Evolutionary conservation across 306 rosid species (phyloP), one percentile per base, ranked within the genome.

Genomic region (Neltuma alba): DNA sequence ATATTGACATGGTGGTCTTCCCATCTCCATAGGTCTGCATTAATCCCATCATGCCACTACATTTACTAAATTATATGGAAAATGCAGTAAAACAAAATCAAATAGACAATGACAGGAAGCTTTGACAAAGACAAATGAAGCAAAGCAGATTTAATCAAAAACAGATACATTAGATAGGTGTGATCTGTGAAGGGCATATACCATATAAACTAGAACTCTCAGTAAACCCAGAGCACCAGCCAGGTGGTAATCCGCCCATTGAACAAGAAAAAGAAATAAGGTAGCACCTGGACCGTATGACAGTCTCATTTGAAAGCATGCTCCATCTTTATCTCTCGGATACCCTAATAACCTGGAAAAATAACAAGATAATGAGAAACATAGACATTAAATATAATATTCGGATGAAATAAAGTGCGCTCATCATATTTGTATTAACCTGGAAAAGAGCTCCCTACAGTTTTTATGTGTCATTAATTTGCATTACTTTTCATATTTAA

Each of bases 321-420:
- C 95, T 73, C 95, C 99, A 80, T 94, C 99, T 79, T 83, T 88
- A 48, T 92, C 97, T 79, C 99, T 88, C 41, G 97, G 97, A 87
- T 85, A 82, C 58, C 80, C 89, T 80, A 91, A 84, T 69, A 97
- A 91, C 87, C 99, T 92, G 78, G 68, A 54, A 76, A 50, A 21
- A 75, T 25, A 61, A 42, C 33, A 47, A 40, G 63, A 36, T 44
- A 60, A 14, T 50, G 80, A 74, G 60, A 72, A 48, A 33, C 36
- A 67, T 40, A 9, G 3, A 18, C 58, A 5, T 15, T 15, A 45
- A 45, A 47, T 20, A 21, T 52, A 21, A 54, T 9, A 54, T n/a
- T 20, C 30, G 21, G 14, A n/a, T 54, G 14, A 54, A 20, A 28
- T n/a, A n/a, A 30, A 54, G 30, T 52, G 27, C n/a, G 2, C 27